phyloP scores from a whole-genome alignment of 345 rosid species.

The Aegle marmelos region DNA sequence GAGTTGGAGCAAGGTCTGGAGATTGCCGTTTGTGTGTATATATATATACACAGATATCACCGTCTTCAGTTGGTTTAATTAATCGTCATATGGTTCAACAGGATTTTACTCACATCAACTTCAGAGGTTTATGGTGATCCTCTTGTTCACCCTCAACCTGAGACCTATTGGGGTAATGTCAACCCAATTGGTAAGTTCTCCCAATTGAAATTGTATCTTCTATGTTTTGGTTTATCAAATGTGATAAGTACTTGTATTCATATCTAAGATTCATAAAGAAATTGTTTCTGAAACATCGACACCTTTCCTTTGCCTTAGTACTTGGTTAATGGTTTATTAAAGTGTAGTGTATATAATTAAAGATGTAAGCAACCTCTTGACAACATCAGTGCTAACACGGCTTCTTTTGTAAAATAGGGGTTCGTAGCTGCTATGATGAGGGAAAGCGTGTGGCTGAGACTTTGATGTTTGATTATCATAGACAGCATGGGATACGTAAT shows the following conservation, averaged over 20 bases:
- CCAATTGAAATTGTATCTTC: not conserved
- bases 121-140: constrained; percentile 98
- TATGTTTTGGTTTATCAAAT: not conserved
- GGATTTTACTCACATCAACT: constrained; percentile 94
- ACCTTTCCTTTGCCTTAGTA: not conserved
- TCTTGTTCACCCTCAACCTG: constrained; percentile 87
- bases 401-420: constrained; percentile 44
- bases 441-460: constrained; percentile 99
- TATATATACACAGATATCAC: not conserved
- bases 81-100: constrained; percentile 24
- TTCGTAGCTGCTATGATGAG: constrained; percentile 94
- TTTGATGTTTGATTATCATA: constrained; percentile 95
- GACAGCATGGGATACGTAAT: constrained; percentile 91
- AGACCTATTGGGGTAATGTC: constrained; percentile 96
- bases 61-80: not conserved
- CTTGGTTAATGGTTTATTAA: not conserved
- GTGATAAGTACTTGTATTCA: not conserved
- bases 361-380: not conserved
- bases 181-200: constrained; percentile 78
- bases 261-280: not conserved
- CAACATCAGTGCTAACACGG: not conserved
- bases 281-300: not conserved
- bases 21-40: not conserved
- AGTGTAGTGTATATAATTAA: not conserved
- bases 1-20: constrained; percentile 89